Evolutionary conservation across 1,139 yeast genomes (phyloP), one percentile per base, ranked within the genome.

Genomic region (Geotrichum klebahnii): DNA sequence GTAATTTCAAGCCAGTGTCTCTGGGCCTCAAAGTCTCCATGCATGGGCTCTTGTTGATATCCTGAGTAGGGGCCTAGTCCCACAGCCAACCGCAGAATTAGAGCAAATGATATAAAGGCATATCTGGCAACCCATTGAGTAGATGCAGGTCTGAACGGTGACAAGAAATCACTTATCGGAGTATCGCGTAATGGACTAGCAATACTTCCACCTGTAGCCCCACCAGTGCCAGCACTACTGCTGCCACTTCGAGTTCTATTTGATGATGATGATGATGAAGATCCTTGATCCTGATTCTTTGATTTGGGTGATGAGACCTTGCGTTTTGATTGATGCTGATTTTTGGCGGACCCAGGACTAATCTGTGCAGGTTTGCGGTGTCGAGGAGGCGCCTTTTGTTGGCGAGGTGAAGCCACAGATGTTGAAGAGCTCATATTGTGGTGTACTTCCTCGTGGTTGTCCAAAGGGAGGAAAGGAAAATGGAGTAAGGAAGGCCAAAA

Each of bases 1-100:
- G 98, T 90, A 52, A 92, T 73, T 66, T 94, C 98, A 80, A 92
- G 78, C 98, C 98, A 92, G 65, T 92, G 98, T 57, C 98, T 76
- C 66, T 94, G 98, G 0, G 98, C 97, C 67, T 94, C 99, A 64
- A 92, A 92, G 65, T 92, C 98, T 3, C 98, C 98, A 70, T 74
- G 81, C 78, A 87, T 78, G 5, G 97, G 97, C 12, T 83, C 80
- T 3, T 73, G 70, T 8, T 73, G 70, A 41, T 47, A 55, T 17
- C 72, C 53, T 22, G 95, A 88, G 64, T 80, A 90, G 2, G 90
- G 78, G 0, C 97, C 98, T 42, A 90, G 72, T 0, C 97, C 96
- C 16, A 92, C 83, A 0, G 95, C 96, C 45, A 88, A 77, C 57
- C 96, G 74, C 3, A 90, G 75, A 17, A 92, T 78, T 6, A 89